These are phyloP conservation scores for Rhodomyrtus tomentosa DNA, from an alignment of 345 rosid species.

Conservation along the genomic window DNA sequence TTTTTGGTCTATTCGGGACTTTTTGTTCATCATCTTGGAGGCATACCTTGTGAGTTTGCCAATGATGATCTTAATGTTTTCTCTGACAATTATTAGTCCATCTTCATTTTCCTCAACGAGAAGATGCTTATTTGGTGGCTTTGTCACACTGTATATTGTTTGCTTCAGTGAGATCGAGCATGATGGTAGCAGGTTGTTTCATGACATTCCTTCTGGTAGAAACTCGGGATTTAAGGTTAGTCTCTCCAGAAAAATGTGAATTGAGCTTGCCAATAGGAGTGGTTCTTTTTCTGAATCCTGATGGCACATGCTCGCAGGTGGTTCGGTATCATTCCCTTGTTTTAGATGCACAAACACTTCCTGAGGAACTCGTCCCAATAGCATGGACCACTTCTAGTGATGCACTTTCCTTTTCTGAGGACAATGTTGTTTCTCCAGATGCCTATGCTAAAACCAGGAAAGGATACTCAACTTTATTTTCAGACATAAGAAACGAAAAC, in stretches of 20 bases:
- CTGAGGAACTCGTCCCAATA: constrained; percentile 70
- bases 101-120: not conserved
- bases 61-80: not conserved
- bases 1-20: not conserved
- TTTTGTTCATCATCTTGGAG: not conserved
- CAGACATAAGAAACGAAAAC: constrained; percentile 18
- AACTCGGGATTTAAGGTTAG: constrained; percentile 81
- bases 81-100: not conserved
- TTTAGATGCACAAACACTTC: constrained; percentile 69
- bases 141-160: not conserved
- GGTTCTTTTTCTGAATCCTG: not conserved
- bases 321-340: constrained; percentile 94
- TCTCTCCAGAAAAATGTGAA: not conserved
- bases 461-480: constrained; percentile 10
- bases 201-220: constrained; percentile 67
- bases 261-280: not conserved
- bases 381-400: constrained; percentile 66
- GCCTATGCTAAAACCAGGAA: constrained; percentile 7
- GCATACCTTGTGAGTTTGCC: not conserved
- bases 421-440: constrained; percentile 16
- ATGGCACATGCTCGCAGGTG: constrained; percentile 29
- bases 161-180: constrained; percentile 77
- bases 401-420: constrained; percentile 40
- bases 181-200: constrained; percentile 56
- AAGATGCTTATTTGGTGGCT: not conserved